phyloP scores from a whole-genome alignment of 495 filamentous ascomycete genomes.

The Beverwykella pulmonaria region DNA sequence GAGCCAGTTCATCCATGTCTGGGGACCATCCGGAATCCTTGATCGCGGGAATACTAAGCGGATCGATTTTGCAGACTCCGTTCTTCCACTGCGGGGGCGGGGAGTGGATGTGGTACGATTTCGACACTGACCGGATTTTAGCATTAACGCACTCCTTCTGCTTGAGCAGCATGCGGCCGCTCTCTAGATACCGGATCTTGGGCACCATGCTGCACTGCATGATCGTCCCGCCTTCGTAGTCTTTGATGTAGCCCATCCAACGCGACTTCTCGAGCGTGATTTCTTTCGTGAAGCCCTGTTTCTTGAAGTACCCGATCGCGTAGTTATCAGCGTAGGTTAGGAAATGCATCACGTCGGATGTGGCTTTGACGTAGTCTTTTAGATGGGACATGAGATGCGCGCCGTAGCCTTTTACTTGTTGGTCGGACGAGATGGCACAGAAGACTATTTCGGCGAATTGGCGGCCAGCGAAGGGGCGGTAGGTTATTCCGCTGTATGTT shows the following conservation, averaged over 20 bases:
- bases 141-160: conserved; percentile 93
- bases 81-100: conserved; percentile 86
- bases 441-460: conserved; percentile 98
- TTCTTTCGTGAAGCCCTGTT: conserved; percentile 98
- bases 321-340: conserved; percentile 99
- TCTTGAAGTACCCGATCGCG: conserved; percentile 98
- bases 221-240: conserved; percentile 98
- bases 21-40: conserved; percentile 90
- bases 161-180: conserved; percentile 92
- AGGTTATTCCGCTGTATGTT: conserved; percentile 78
- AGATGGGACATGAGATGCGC: conserved; percentile 97
- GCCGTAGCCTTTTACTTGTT: conserved; percentile 98
- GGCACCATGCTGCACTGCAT: conserved; percentile 99
- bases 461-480: conserved; percentile 89
- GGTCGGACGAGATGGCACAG: conserved; percentile 95
- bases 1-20: conserved; percentile 95
- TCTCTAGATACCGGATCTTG: conserved; percentile 89
- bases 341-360: conserved; percentile 96
- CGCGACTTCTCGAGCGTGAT: conserved; percentile 86
- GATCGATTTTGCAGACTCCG: conserved; percentile 71
- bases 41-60: conserved; percentile 78
- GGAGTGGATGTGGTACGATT: conserved; percentile 82
- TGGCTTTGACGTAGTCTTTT: conserved; percentile 98
- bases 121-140: conserved; percentile 90
- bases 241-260: conserved; percentile 99